Evolutionary conservation across 495 filamentous ascomycete species (phyloP), one percentile per base, ranked within the genome.

Genomic region (Penicillium manginii): DNA sequence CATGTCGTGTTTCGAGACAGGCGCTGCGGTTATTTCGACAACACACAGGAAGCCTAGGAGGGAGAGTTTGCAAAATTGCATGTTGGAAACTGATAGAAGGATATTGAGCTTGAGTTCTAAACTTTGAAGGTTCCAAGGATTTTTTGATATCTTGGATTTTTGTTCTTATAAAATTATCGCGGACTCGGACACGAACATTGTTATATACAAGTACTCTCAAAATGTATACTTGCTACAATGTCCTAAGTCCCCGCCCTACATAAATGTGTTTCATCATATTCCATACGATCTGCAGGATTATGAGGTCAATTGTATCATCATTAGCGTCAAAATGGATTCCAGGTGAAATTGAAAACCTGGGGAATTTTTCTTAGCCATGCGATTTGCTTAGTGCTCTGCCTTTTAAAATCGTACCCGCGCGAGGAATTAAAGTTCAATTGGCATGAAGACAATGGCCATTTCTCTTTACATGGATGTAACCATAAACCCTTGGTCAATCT

Each of bases 251-350:
- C 3, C 11, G 22, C 45, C 45, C 45, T 47, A 26, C 45, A 47
- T 47, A 47, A 19, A 47, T 14, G 0, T 47, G 21, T 47, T 47
- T 47, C 45, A 47, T 47, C 45, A 47, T 47, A 12, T 14, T 22
- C 26, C 22, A 0, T n/a, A 47, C 12, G 18, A 47, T 47, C 19
- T 12, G 45, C 19, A 21, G 22, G 22, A 11, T 26, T 29, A 47
- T 47, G 45, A 26, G n/a, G 21, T 15, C 11, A 47, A 47, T 5
- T 23, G 11, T n/a, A 26, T 23, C 19, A 47, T 47, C 9, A 26
- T 26, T 26, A 11, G 10, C n/a, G 2, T 47, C 21, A 18, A 43
- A 9, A 45, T 22, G 45, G 11, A 47, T 47, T 26, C 22, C 15
- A 26, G 26, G 1, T 15, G 4, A 10, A 14, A 11, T 19, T 14